Evolutionary conservation across 805 yeast genomes (phyloP), one percentile per base, ranked within the genome.

Genomic region (Yamadazyma laniorum): DNA sequence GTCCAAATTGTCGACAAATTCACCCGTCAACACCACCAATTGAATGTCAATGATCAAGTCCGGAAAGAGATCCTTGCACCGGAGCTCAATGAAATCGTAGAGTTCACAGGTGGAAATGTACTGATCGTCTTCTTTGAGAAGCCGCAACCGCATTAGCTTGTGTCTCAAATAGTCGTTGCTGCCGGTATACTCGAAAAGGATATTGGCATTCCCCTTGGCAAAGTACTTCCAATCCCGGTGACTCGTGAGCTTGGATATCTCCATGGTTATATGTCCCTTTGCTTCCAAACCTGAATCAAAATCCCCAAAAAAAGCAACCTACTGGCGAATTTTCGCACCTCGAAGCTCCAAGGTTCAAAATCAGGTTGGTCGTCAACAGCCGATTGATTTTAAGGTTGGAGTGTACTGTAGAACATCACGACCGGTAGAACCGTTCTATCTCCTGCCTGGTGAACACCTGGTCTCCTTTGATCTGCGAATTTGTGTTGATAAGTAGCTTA

Each of bases 161-260:
- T 58, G 62, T 18, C 46, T 37, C 7, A 70, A 54, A 12, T 47
- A 46, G n/a, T 54, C 58, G 33, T 59, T 55, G 12, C 34, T 27
- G 1, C 77, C 79, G 2, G 37, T 47, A 44, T 73, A 72, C 31
- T 52, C 51, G 48, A 70, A 72, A 4, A 75, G 60, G 2, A 68
- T 66, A 42, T 75, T 75, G 27, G 81, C 80, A 16, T 66, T 60
- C 1, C 81, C 81, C 27, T 64, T 65, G 12, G 69, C 71, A 30
- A 69, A 54, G 45, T 62, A 67, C 5, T 40, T 39, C 80, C 80
- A 75, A n/a, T 67, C 70, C 4, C 50, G 50, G n/a, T 60, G 54
- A 22, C 48, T 39, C 8, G 66, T 55, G 27, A 56, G 49, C 44
- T 63, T 64, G 19, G 59, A 60, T 31, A 61, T 66, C 46, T 61